Conservation (phyloP, 768 basidiomycete genomes). For the Auricularia auricula-judae region DNA sequence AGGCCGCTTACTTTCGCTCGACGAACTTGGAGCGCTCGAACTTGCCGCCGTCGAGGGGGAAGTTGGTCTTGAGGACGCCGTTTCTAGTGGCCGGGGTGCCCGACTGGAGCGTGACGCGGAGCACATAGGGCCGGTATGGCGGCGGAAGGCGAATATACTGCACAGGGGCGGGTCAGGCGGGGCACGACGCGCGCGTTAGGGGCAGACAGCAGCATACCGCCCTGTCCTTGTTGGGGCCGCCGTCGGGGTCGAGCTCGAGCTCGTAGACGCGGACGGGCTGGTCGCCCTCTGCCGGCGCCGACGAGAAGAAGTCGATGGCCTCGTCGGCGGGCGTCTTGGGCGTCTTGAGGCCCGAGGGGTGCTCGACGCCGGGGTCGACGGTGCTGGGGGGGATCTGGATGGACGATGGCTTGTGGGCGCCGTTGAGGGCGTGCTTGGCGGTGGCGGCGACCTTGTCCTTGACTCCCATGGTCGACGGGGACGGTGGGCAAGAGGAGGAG, state of each 20-base stretch:
- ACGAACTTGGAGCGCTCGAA: constrained; percentile 70
- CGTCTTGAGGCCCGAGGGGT: constrained; percentile 27
- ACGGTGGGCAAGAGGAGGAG: not conserved
- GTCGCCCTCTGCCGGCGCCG: constrained; percentile 38
- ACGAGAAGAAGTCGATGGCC: constrained; percentile 78
- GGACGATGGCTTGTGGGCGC: constrained; percentile 8
- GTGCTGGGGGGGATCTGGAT: constrained; percentile 6
- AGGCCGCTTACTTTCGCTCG: constrained; percentile 53
- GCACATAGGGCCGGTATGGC: constrained; percentile 75
- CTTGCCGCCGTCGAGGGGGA: constrained; percentile 83
- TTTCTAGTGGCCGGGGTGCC: constrained; percentile 86
- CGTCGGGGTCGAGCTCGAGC: constrained; percentile 77
- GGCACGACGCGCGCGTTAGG: not conserved
- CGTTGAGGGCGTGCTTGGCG: constrained; percentile 41
- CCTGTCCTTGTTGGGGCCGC: constrained; percentile 77
- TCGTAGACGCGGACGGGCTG: constrained; percentile 74
- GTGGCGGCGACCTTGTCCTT: constrained; percentile 43
- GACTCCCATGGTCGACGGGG: not conserved
- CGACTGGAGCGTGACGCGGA: constrained; percentile 84
- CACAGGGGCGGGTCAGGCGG: constrained; percentile 1
- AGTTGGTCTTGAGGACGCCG: constrained; percentile 92
- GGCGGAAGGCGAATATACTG: constrained; percentile 96
- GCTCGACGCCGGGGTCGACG: not conserved
- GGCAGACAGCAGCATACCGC: constrained; percentile 41
- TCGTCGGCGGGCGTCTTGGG: constrained; percentile 91